Evolutionary conservation across 2,329 filamentous ascomycete species (phyloP), one percentile per base, ranked within the genome.

Genomic region (Aspergillus arachidicola): DNA sequence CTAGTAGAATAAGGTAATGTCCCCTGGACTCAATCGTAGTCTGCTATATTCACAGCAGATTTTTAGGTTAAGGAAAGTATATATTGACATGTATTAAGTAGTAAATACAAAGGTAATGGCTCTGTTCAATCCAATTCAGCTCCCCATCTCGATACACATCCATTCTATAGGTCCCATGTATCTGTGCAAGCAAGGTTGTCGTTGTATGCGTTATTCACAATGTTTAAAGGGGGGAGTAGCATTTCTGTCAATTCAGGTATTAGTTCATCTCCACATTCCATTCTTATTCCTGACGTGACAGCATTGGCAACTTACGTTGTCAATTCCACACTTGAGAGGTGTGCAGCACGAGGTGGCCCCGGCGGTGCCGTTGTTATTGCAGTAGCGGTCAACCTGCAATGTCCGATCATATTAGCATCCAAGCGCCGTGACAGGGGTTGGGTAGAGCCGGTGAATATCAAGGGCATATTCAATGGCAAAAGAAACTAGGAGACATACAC

Each of bases 401-500:
- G 26, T 26, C n/a, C n/a, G 36, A 14, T 5, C 19, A 38, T n/a
- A 16, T 23, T 26, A 55, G 32, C 32, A 21, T 38, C 11, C 9
- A 16, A 55, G 36, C 48, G 9, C 19, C 28, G 3, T 19, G 19
- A 38, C 21, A 55, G 30, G 5, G 19, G 21, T 19, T 36, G 28
- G 30, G 43, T 11, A 32, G 30, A 21, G 11, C 28, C 30, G 6
- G 30, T 54, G 50, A 54, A 36, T 36, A 4, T 55, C 7, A 21
- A n/a, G 21, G 30, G 9, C n/a, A 34, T 6, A 26, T 11, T 34
- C 16, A 51, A 23, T 50, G 54, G 45, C 19, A 11, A 30, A 19
- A 10, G 26, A 1, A 1, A 45, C 11, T 7, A 30, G 28, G 32
- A 46, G 30, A 64, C 62, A 34, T 61, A 66, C 65, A 19, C 58